phyloP scores from a whole-genome alignment of 192 early-diverging fungal species.

The Geranomyces michiganensis region DNA sequence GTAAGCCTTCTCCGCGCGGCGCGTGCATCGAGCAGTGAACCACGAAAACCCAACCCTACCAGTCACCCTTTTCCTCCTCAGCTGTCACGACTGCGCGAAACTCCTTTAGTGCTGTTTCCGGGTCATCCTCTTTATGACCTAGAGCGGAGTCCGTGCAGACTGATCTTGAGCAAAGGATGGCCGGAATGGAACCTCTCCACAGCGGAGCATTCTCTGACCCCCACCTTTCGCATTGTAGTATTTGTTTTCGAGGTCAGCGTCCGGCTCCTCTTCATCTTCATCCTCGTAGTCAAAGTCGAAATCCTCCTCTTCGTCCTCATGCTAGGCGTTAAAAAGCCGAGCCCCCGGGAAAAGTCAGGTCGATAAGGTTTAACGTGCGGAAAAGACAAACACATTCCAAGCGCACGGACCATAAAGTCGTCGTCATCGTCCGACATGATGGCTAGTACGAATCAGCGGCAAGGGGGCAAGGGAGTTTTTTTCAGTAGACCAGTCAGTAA shows the following conservation, averaged over 20 bases:
- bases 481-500: no score
- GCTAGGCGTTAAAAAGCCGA: no score
- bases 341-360: neutral
- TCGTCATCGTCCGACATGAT: constrained; percentile 37
- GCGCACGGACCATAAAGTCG: constrained; percentile 38
- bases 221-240: constrained; percentile 89
- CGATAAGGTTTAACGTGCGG: neutral
- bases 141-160: no score
- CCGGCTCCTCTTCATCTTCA: constrained; percentile 78
- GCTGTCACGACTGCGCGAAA: constrained; percentile 78
- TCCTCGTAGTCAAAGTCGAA: constrained; percentile 89
- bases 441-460: no score
- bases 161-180: constrained; percentile 39
- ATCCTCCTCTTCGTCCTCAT: constrained; percentile 64
- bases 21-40: neutral
- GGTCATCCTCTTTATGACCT: constrained; percentile 74
- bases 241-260: constrained; percentile 83
- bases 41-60: constrained; percentile 49
- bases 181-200: neutral
- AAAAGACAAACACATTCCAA: neutral
- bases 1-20: neutral
- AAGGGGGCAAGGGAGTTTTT: no score
- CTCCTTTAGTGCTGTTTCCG: constrained; percentile 69
- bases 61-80: constrained; percentile 82
- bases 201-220: neutral